A percentile compares a stretch with the other conserved stretches of the same genome.
phyloP scores from a whole-genome alignment of 2,329 filamentous ascomycete genomes.

The Colletotrichum sp. region DNA sequence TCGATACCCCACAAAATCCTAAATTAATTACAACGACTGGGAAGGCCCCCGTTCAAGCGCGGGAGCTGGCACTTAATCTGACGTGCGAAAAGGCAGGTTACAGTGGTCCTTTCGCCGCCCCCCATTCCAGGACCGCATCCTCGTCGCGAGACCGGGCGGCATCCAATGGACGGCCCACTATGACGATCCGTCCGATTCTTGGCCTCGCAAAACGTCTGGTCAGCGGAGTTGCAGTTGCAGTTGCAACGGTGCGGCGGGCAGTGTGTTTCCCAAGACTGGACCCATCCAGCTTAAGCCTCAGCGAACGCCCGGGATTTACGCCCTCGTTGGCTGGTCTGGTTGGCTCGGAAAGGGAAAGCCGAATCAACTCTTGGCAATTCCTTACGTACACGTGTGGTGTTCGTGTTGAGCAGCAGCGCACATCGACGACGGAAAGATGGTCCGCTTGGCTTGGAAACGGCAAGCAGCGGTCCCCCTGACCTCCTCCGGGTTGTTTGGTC shows the following conservation, averaged over 20 bases:
- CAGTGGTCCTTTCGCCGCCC: background rate
- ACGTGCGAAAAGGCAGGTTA: background rate
- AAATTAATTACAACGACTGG: background rate
- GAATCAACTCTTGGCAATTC: conserved; percentile 1
- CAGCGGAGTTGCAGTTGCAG: background rate
- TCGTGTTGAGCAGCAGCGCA: background rate
- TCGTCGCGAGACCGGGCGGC: background rate
- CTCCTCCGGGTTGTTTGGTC: background rate
- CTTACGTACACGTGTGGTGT: conserved; percentile 4
- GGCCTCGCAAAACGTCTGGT: conserved; percentile 2
- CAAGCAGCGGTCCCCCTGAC: background rate
- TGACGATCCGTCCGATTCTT: conserved; percentile 8
- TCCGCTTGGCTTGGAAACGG: background rate
- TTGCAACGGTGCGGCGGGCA: background rate
- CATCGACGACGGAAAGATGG: background rate
- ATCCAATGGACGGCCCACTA: background rate
- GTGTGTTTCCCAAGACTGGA: background rate
- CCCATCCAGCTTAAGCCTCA: background rate
- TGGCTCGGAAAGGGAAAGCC: background rate
- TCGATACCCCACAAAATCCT: background rate
- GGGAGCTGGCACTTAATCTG: background rate
- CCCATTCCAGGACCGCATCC: background rate
- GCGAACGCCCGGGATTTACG: background rate
- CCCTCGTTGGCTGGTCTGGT: background rate
- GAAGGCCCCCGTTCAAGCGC: background rate